Evolutionary conservation across 805 yeast species (phyloP).

Genomic region (Crinitomyces ghanaensis): DNA sequence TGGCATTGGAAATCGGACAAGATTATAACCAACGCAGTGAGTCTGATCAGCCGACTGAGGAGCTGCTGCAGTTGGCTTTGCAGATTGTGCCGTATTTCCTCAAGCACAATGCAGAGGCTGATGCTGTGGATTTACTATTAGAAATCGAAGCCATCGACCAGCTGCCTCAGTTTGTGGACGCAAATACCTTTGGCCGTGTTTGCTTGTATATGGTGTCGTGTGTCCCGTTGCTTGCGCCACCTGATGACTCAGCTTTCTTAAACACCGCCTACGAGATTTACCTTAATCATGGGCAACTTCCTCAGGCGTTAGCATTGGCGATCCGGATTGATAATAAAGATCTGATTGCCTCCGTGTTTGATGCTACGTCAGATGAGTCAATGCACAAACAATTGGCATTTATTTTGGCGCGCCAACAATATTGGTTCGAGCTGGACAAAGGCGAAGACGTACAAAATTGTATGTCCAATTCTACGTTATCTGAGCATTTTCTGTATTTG

Average conservation of each 20-base stretch:
- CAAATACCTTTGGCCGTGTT: constrained; percentile 72
- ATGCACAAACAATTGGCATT: constrained; percentile 86
- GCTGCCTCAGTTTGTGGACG: constrained; percentile 75
- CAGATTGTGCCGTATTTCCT: constrained; percentile 81
- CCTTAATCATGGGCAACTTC: constrained; percentile 60
- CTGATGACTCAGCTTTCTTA: constrained; percentile 77
- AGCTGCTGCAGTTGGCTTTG: constrained; percentile 54
- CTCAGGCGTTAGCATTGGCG: constrained; percentile 87
- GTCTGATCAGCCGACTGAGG: constrained; percentile 21
- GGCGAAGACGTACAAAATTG: constrained; percentile 71
- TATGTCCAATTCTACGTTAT: constrained; percentile 65
- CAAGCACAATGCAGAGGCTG: constrained; percentile 95
- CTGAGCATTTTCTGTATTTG: constrained; percentile 69
- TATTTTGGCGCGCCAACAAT: constrained; percentile 76
- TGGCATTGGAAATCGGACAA: constrained; percentile 91
- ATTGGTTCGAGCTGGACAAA: constrained; percentile 47
- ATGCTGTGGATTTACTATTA: constrained; percentile 85
- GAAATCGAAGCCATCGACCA: constrained; percentile 84
- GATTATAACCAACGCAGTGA: constrained; percentile 36
- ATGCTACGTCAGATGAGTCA: constrained; percentile 56
- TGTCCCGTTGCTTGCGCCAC: constrained; percentile 92
- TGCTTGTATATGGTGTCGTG: constrained; percentile 92
- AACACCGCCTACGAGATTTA: constrained; percentile 84
- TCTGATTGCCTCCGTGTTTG: constrained; percentile 68
- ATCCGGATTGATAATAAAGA: constrained; percentile 76